Evolutionary conservation across 371 early-diverging fungal species (phyloP), one percentile per base, ranked within the genome.

Genomic region (Syncephalastrum contaminatum): DNA sequence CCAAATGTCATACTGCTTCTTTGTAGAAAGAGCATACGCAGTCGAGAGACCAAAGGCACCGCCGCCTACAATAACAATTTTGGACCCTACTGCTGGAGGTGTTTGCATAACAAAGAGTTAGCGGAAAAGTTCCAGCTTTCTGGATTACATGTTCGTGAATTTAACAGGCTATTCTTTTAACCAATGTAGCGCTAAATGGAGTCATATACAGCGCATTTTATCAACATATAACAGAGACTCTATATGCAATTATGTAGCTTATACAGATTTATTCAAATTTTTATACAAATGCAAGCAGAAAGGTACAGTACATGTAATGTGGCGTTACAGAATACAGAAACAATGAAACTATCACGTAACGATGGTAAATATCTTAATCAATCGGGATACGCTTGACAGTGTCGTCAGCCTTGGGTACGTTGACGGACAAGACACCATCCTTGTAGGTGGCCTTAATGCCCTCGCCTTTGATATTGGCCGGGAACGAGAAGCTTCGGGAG

Each of bases 21-120:
- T 66, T 42, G 64, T 39, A 13, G 74, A 59, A 27, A 79, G 62
- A 4, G 75, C 67, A 53, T 77, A 70, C 1, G 80, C 81, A 13
- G 81, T 72, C 3, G 80, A 77, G 4, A 82, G 58, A 15, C 83
- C 83, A 70, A 81, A 81, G 21, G 68, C 64, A 1, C 83, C 83
- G 12, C 67, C 81, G 47, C 83, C 83, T 15, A 82, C 80, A 64
- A 82, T 68, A 48, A 79, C 67, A 4, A 81, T 60, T 42, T 69
- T 72, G 18, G 55, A 49, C 7, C 50, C 50, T 24, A 24, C 43
- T 6, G 14, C 21, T 15, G 56, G 56, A 25, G 56, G 48, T 10
- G 56, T 55, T 19, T 55, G 42, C 15, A 5, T 54, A 13, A 18
- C 18, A 13, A 24, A 19, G 25, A 25, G 25, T 7, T 4, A 25